Evolutionary conservation across 1,139 yeast species (phyloP).

Genomic region (Lodderomyces elongisporus): DNA sequence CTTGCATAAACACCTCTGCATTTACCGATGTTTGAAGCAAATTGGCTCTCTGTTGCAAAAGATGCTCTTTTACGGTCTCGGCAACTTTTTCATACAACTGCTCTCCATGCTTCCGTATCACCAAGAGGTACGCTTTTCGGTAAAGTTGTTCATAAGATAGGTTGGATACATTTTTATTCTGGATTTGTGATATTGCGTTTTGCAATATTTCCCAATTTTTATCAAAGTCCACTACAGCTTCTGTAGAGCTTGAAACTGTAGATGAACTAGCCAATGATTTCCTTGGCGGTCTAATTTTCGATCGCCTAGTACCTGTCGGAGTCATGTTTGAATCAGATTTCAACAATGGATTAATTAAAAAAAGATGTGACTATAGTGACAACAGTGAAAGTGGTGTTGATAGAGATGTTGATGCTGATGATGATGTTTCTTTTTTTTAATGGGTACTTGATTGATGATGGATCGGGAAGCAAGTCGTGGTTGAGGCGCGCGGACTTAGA

Average conservation of each 20-base stretch:
- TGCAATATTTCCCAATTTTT: slow-evolving; percentile 67
- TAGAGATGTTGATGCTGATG: no score
- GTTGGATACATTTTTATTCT: slow-evolving; percentile 65
- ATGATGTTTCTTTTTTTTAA: no score
- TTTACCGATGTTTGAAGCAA: slow-evolving; percentile 17
- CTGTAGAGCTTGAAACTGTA: slow-evolving; percentile 10
- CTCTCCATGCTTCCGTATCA: slow-evolving; percentile 68
- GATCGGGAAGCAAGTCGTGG: no score
- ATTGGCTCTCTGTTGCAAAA: slow-evolving; percentile 28
- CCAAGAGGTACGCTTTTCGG: slow-evolving; percentile 75
- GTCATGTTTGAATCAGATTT: slow-evolving; percentile 26
- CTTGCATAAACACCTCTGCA: slow-evolving; percentile 39
- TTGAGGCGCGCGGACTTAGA: no score
- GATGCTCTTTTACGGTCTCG: slow-evolving; percentile 45
- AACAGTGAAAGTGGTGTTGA: no score
- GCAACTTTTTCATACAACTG: slow-evolving; percentile 63
- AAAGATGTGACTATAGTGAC: no score
- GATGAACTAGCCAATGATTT: slow-evolving; percentile 35
- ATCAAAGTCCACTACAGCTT: slow-evolving; percentile 51
- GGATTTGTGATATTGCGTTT: slow-evolving; percentile 75
- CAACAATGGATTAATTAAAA: no score
- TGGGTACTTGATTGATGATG: no score
- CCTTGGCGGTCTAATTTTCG: slow-evolving; percentile 73
- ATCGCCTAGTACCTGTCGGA: slow-evolving; percentile 42
- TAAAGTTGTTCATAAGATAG: slow-evolving; percentile 83